A percentile compares a stretch with the other conserved stretches of the same genome.
These are phyloP conservation scores for Acacia melanoxylon DNA, from an alignment of 306 rosid genomes.

Conservation along the genomic window DNA sequence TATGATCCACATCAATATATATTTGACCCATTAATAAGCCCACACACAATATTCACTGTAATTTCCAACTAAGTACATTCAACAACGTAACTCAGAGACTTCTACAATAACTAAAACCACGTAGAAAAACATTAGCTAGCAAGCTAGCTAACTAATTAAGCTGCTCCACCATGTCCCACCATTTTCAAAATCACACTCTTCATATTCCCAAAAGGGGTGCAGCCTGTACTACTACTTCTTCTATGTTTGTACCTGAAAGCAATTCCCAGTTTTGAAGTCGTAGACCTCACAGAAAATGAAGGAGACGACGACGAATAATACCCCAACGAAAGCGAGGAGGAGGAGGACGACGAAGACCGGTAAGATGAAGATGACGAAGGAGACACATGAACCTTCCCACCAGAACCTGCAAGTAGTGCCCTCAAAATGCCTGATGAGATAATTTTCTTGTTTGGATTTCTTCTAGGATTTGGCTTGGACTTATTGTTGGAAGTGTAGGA, in stretches of 20 bases:
- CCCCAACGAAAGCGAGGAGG: neutral
- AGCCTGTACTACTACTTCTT: neutral
- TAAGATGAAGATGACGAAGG: slow-evolving; percentile 12
- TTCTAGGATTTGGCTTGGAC: slow-evolving; percentile 17
- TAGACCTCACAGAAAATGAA: neutral
- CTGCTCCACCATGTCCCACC: neutral
- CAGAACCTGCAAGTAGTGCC: slow-evolving; percentile 13
- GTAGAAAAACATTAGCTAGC: neutral
- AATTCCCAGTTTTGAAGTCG: neutral
- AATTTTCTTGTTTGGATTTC: slow-evolving; percentile 21
- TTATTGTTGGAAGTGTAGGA: slow-evolving; percentile 34
- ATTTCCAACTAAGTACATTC: neutral
- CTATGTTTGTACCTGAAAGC: neutral
- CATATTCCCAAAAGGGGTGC: slow-evolving; percentile 18
- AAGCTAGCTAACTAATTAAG: slow-evolving; percentile 4
- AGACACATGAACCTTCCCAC: slow-evolving; percentile 32
- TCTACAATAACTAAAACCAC: neutral
- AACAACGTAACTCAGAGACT: neutral
- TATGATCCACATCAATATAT: slow-evolving; percentile 1
- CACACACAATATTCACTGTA: neutral
- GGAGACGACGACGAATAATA: neutral
- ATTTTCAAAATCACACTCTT: slow-evolving; percentile 10
- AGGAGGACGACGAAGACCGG: neutral
- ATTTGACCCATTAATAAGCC: neutral
- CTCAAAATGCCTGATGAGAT: slow-evolving; percentile 37